phyloP scores from a whole-genome alignment of 2,329 filamentous ascomycete genomes.

The Sphaerostilbella broomeana region DNA sequence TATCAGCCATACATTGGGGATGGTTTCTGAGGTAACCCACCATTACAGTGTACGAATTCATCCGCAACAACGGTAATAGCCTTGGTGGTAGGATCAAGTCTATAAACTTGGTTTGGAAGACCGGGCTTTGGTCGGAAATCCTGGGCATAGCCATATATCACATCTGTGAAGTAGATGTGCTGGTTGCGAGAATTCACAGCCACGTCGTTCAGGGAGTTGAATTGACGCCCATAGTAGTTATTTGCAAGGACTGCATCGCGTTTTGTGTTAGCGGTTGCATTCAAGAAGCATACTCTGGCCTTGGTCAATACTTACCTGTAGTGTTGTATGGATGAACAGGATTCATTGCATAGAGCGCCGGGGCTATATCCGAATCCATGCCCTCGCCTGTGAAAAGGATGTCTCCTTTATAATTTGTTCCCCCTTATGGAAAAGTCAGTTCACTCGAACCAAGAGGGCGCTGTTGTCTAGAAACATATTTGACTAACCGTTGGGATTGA shows the following conservation, averaged over 20 bases:
- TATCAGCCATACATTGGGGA: too few species aligned
- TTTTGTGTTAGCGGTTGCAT: not conserved
- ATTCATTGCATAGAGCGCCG: conserved; percentile 22
- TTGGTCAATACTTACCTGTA: conserved; percentile 2
- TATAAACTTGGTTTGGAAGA: conserved; percentile 53
- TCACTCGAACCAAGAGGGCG: too few species aligned
- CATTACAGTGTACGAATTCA: conserved; percentile 35
- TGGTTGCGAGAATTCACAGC: conserved; percentile 45
- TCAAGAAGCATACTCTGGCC: not conserved
- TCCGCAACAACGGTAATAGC: conserved; percentile 51
- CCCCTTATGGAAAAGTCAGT: conserved; percentile 30
- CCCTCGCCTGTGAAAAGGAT: conserved; percentile 45
- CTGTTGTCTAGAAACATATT: not conserved
- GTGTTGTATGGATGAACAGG: conserved; percentile 13
- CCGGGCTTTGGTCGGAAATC: conserved; percentile 48
- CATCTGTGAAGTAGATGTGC: conserved; percentile 61
- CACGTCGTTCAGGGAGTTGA: conserved; percentile 46
- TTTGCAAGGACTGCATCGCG: conserved; percentile 23
- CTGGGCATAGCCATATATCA: conserved; percentile 52
- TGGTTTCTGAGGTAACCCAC: too few species aligned
- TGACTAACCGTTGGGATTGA: conserved; percentile 44
- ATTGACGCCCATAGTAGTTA: conserved; percentile 37
- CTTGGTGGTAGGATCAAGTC: conserved; percentile 43
- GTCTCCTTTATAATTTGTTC: conserved; percentile 43
- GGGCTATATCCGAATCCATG: conserved; percentile 33